Evolutionary conservation across 2,329 filamentous ascomycete species (phyloP), one percentile per base, ranked within the genome.

Genomic region (Arachnopeziza araneosa): DNA sequence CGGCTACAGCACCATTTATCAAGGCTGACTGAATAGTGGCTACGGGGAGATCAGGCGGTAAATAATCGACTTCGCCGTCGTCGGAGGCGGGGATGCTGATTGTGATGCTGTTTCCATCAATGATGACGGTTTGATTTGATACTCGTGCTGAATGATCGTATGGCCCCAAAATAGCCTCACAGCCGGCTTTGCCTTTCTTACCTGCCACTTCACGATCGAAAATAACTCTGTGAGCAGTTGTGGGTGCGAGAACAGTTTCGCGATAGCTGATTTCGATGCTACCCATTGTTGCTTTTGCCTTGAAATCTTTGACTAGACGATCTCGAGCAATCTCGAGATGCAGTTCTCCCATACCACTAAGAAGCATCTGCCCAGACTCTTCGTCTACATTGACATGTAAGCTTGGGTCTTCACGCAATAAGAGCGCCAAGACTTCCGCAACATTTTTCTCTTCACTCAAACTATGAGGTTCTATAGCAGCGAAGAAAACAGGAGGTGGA

Each of bases 191-290:
- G 9, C 90, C 89, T 51, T 83, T 78, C 70, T 91, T 93, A 52
- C 91, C 90, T 7, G 89, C 90, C 22, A 97, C 84, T 4, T 89
- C 85, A 51, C 87, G 88, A 68, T 97, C 91, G 69, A 92, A 92
- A 4, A 86, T 77, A 56, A 83, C 82, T 24, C 81, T 83, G 48
- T 86, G 80, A 0, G 83, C 76, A 0, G 73, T 71, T 0, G 86
- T 87, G 0, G 80, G 69, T 2, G 78, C 77, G 0, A 85, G 83
- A 10, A 95, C 78, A 54, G 87, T 88, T 76, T 99, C 95, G 58
- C 96, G 88, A 75, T 98, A 99, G 66, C 96, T 92, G 62, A 99
- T 96, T 68, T 96, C 90, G 63, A 99, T 96, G 57, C 86, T 87
- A 14, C 93, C 93, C 79, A 96, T 96, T 21, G 77, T 86, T 63